A percentile compares a stretch with the other conserved stretches of the same genome.
Evolutionary conservation across 257 asterid genomes (phyloP).

Genomic region (Solanum okadae): DNA sequence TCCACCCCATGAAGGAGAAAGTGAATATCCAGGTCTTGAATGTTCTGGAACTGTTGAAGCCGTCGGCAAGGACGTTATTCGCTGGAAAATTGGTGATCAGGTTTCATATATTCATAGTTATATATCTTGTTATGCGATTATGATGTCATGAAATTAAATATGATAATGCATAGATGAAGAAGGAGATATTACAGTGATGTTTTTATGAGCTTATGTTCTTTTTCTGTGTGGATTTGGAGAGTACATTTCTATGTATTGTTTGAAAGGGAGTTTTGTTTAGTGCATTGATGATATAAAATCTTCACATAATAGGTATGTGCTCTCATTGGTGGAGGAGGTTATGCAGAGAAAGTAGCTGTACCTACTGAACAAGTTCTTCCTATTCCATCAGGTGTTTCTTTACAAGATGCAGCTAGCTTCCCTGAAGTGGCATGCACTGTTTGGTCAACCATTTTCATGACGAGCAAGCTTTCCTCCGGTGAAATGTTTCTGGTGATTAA

Average conservation of each 20-base stretch:
- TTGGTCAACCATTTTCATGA: conserved; percentile 93
- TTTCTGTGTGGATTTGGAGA: not conserved
- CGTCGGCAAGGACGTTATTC: conserved; percentile 54
- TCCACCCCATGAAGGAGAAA: conserved; percentile 69
- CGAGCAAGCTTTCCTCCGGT: conserved; percentile 58
- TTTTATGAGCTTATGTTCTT: not conserved
- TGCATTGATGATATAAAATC: not conserved
- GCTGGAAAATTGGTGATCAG: conserved; percentile 93
- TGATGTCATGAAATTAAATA: too few relatives aligned
- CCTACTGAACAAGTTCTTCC: conserved; percentile 83
- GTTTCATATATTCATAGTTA: conserved; percentile 11
- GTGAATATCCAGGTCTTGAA: conserved; percentile 80
- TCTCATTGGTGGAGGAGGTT: conserved; percentile 94
- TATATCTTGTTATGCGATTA: too few relatives aligned
- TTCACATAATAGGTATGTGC: conserved; percentile 63
- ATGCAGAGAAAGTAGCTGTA: conserved; percentile 88
- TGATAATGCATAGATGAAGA: too few relatives aligned
- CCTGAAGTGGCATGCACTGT: conserved; percentile 97
- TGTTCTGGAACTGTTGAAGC: conserved; percentile 83
- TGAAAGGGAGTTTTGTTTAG: not conserved
- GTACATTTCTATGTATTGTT: not conserved
- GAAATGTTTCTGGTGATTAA: conserved; percentile 67
- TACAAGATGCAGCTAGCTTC: conserved; percentile 85
- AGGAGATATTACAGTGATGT: too few relatives aligned
- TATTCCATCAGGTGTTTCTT: conserved; percentile 68